phyloP scores from a whole-genome alignment of 495 filamentous ascomycete genomes.

The Aspergillus nidulans region DNA sequence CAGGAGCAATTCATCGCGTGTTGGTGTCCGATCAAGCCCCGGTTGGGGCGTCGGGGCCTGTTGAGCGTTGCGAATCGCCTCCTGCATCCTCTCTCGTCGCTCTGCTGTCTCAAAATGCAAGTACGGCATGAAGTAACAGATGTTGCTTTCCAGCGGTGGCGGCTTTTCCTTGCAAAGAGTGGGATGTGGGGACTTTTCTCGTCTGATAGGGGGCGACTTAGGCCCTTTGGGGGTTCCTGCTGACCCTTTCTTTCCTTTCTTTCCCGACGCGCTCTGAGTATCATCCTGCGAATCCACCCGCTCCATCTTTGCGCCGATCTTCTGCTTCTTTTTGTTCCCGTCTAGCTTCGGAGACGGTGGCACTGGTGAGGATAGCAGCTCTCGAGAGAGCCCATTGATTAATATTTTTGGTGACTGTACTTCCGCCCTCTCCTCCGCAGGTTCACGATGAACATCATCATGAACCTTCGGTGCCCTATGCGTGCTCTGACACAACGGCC shows the following conservation, averaged over 20 bases:
- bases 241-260: slow-evolving; percentile 38
- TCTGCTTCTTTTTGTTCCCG: slow-evolving; percentile 24
- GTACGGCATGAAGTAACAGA: slow-evolving; percentile 66
- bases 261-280: slow-evolving; percentile 22
- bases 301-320: slow-evolving; percentile 25
- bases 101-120: slow-evolving; percentile 62
- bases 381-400: slow-evolving; percentile 17
- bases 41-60: slow-evolving; percentile 16
- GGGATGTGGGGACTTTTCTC: slow-evolving; percentile 21
- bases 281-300: slow-evolving; percentile 37
- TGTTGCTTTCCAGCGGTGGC: slow-evolving; percentile 34
- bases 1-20: slow-evolving; percentile 60
- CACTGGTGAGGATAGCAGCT: neutral
- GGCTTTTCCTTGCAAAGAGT: slow-evolving; percentile 29
- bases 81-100: slow-evolving; percentile 54
- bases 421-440: slow-evolving; percentile 27
- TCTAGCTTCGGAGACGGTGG: slow-evolving; percentile 6
- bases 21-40: slow-evolving; percentile 26
- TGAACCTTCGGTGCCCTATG: slow-evolving; percentile 37
- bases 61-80: slow-evolving; percentile 51
- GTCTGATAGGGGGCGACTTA: slow-evolving; percentile 22
- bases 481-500: slow-evolving; percentile 57
- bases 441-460: slow-evolving; percentile 29
- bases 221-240: slow-evolving; percentile 32
- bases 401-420: slow-evolving; percentile 14